A percentile compares a stretch with the other conserved stretches of the same genome.
These are phyloP conservation scores for Hypoxylon sp. DNA, from an alignment of 2,329 filamentous ascomycete genomes.

Conservation along the genomic window DNA sequence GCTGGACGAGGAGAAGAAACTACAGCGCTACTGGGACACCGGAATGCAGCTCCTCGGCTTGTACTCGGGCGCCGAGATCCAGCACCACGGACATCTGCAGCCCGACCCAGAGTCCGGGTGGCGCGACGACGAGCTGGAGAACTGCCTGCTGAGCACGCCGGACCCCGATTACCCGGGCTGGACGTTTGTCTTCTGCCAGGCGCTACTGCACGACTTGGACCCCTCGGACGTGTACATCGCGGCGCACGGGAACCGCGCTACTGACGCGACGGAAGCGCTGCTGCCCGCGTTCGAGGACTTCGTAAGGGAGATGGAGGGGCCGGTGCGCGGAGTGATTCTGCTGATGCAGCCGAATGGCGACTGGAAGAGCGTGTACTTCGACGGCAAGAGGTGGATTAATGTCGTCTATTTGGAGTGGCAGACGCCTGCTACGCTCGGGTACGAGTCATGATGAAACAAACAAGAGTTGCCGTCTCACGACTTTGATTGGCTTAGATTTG, in stretches of 20 bases:
- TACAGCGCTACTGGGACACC: conserved; percentile 30
- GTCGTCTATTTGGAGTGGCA: conserved; percentile 48
- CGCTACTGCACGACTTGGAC: conserved; percentile 11
- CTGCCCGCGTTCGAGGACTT: conserved; percentile 39
- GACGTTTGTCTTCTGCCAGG: conserved; percentile 41
- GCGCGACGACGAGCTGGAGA: conserved; percentile 30
- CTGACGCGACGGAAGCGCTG: conserved; percentile 29
- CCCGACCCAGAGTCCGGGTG: conserved; percentile 15
- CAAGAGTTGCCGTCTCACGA: not conserved
- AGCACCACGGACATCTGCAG: conserved; percentile 21
- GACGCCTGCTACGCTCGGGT: conserved; percentile 37
- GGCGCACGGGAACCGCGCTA: conserved; percentile 21
- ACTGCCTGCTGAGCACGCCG: conserved; percentile 33
- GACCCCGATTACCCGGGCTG: conserved; percentile 43
- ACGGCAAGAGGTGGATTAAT: conserved; percentile 46
- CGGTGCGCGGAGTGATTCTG: conserved; percentile 34
- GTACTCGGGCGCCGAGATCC: conserved; percentile 28
- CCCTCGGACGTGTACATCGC: conserved; percentile 32
- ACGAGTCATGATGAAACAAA: conserved; percentile 4
- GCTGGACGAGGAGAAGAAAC: conserved; percentile 14
- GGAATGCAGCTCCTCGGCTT: conserved; percentile 24
- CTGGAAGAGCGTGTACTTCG: conserved; percentile 45
- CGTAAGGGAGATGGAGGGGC: not conserved
- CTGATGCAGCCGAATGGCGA: conserved; percentile 33
- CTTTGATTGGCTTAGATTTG: not conserved